Conservation (phyloP, 148 eudicot genomes). For the Limonium bicolor region DNA sequence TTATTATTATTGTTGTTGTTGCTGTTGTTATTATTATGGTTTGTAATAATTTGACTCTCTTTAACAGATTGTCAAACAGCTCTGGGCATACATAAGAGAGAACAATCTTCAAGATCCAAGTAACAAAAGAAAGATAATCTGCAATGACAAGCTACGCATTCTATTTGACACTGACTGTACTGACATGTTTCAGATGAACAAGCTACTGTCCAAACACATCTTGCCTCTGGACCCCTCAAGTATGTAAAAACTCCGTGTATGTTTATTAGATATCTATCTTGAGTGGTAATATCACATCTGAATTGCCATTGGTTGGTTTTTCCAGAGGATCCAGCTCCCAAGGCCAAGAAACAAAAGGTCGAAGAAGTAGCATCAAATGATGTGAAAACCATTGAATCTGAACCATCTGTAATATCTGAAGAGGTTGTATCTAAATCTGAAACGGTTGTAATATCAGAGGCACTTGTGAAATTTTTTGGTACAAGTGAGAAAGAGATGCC, state of each 20-base stretch:
- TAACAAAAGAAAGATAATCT: conserved; percentile 62
- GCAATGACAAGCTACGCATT: conserved; percentile 26
- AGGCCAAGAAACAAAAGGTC: conserved; percentile 26
- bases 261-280: not conserved
- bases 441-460: conserved; percentile 23
- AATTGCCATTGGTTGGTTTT: conserved; percentile 5
- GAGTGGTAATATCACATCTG: too few relatives aligned
- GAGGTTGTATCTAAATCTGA: conserved; percentile 24
- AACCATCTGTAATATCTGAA: conserved; percentile 19
- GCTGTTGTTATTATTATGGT: too few relatives aligned
- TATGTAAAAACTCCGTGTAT: conserved; percentile 2
- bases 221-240: conserved; percentile 18
- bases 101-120: conserved; percentile 91
- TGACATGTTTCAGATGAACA: conserved; percentile 45
- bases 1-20: too few relatives aligned
- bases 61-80: conserved; percentile 77
- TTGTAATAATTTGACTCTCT: too few relatives aligned
- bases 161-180: conserved; percentile 33
- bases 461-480: conserved; percentile 28
- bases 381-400: conserved; percentile 16
- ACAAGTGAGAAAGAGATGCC: conserved; percentile 25
- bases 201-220: conserved; percentile 31
- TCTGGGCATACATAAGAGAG: conserved; percentile 92
- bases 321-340: conserved; percentile 19
- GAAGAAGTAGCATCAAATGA: conserved; percentile 16